Evolutionary conservation across 495 filamentous ascomycete genomes (phyloP), one percentile per base, ranked within the genome.

Genomic region (Usnea hakonensis): DNA sequence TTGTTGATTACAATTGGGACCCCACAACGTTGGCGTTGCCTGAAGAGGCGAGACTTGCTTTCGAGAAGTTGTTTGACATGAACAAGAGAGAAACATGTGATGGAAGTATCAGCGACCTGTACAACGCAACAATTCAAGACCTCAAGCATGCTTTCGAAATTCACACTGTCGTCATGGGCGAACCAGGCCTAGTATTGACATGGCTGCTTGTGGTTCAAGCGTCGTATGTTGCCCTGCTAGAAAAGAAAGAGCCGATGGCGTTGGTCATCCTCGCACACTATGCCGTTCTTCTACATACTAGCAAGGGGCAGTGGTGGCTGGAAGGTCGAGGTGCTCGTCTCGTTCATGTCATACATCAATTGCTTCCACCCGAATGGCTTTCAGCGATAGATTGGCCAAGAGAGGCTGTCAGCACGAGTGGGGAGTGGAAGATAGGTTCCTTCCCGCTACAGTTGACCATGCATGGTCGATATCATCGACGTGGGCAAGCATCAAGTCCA

Each of bases 191-290:
- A 8, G 40, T 61, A 21, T 19, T 56, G 19, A 58, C 30, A 33
- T 57, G 57, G 63, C 50, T 55, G 38, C 38, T 37, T 6, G 19
- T 44, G 28, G 58, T 58, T 17, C 48, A 32, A 21, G 57, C 38
- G 11, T 14, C 11, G 5, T 76, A 76, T 61, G 57, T 76, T 16
- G 56, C 48, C 4, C 57, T 63, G 2, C 62, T 79, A 19, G 64
- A 75, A 44, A 57, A 67, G 35, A 70, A 72, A 53, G 71, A 77
- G 10, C 72, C 77, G 10, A 46, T 70, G 41, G 71, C 75, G 3
- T 48, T 81, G 11, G 67, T 75, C 2, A 64, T 81, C 1, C 60
- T 80, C 28, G 73, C 74, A 4, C 66, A 78, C 52, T 81, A 74
- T 69, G 74, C 71, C 53, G 71, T 77, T 2, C 55, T 78, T 16